Evolutionary conservation across 176 grass and related monocot species (phyloP).

Genomic region (Luzula sylvatica): DNA sequence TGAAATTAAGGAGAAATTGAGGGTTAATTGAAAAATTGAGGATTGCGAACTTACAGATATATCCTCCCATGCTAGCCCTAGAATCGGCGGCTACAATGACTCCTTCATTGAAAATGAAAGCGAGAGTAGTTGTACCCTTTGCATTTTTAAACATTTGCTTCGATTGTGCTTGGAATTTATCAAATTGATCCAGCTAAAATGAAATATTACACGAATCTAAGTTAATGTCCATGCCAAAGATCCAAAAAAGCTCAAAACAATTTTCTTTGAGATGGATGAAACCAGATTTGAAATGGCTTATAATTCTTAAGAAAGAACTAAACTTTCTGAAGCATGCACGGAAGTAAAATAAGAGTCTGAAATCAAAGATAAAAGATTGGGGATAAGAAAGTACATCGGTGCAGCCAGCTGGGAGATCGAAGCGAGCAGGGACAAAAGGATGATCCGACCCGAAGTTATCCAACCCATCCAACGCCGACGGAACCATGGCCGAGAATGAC

Average conservation of each 20-base stretch:
- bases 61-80: constrained; percentile 90
- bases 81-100: constrained; percentile 97
- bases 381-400: background rate
- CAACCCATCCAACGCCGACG: constrained; percentile 31
- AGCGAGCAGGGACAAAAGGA: constrained; percentile 4
- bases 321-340: background rate
- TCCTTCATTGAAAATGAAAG: constrained; percentile 88
- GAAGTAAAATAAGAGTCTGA: background rate
- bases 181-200: constrained; percentile 36
- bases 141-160: constrained; percentile 53
- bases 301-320: background rate
- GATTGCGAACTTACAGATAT: constrained; percentile 58
- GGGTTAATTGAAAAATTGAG: background rate
- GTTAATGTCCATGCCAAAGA: background rate
- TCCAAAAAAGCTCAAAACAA: constrained; percentile 4
- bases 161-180: constrained; percentile 52
- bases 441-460: constrained; percentile 28
- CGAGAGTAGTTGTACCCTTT: constrained; percentile 82
- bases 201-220: background rate
- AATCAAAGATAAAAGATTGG: too few relatives aligned
- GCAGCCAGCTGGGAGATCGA: constrained; percentile 1
- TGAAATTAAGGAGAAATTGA: background rate
- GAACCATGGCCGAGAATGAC: constrained; percentile 26
- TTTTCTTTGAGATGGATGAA: too few relatives aligned
- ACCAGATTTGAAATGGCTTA: background rate